Percentiles rank a stretch among this genome's conserved stretches.
Conservation (phyloP, 2,329 filamentous ascomycete species). For the Amylocarpus encephaloides region DNA sequence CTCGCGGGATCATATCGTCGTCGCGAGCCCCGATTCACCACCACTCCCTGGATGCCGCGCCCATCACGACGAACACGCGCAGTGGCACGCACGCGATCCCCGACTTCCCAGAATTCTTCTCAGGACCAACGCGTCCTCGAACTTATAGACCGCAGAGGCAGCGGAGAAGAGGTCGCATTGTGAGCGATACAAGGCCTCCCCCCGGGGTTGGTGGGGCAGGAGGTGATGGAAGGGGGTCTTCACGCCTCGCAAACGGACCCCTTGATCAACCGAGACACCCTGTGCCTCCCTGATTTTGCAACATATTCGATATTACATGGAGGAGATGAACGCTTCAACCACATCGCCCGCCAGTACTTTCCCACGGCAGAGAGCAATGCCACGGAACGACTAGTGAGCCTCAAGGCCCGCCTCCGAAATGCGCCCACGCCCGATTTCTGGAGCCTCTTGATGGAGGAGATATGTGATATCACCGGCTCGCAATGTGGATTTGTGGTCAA, state of each 20-base stretch:
- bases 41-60: background rate
- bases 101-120: slow-evolving; percentile 7
- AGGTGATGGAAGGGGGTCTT: slow-evolving; percentile 12
- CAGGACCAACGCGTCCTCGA: slow-evolving; percentile 19
- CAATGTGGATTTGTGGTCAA: slow-evolving; percentile 66
- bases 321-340: slow-evolving; percentile 27
- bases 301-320: slow-evolving; percentile 23
- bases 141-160: slow-evolving; percentile 24
- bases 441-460: slow-evolving; percentile 55
- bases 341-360: slow-evolving; percentile 32
- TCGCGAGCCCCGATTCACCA: too few relatives aligned
- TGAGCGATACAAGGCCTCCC: slow-evolving; percentile 11
- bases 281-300: slow-evolving; percentile 27
- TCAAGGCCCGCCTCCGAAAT: slow-evolving; percentile 50
- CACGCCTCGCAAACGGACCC: slow-evolving; percentile 11
- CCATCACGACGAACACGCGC: background rate
- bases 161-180: slow-evolving; percentile 16
- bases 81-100: slow-evolving; percentile 17
- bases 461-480: slow-evolving; percentile 55
- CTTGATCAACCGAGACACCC: slow-evolving; percentile 23
- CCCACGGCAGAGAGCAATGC: slow-evolving; percentile 51
- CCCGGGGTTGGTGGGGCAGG: slow-evolving; percentile 11
- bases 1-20: too few relatives aligned
- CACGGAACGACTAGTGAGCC: slow-evolving; percentile 49
- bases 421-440: slow-evolving; percentile 56